Base-by-base conservation (phyloP, 306 rosid genomes). In the Carpinus fangiana region DNA sequence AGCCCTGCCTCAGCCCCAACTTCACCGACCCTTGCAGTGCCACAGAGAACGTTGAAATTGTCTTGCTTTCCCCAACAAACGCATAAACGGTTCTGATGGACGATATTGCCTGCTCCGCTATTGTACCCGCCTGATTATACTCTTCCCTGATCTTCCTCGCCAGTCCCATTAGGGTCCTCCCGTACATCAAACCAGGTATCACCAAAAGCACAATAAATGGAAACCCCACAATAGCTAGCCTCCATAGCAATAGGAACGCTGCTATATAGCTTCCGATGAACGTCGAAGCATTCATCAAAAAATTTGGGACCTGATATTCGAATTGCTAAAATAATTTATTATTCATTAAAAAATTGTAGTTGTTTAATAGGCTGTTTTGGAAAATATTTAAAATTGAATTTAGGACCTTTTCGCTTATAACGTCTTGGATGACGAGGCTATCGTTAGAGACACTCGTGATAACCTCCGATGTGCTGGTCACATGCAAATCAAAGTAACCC, bases 51-150 rank as follows among this genome's bases (percentile, higher is more conserved):
- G 91, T 90, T n/a, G 73, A 31, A 4, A 81, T 85, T 50, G 96
- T 92, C 55, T 92, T 92, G 74, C 59, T 86, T 77, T 95, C 98
- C 6, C 97, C 98, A 0, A 78, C 97, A 46, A 91, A 95, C 1
- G 98, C 91, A 73, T 95, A 93, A 4, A 95, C 98, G 0, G 98
- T 92, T 80, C 98, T 86, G 34, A 92, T 83, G 1, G 98, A 95
- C 43, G 98, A 95, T 57, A 95, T 73, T 7, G 97, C 95, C 45
- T 92, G 98, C 83, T 92, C 98, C 28, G 93, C 98, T 47, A 95
- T 81, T 41, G 80, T 76, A 11, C 97, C 98, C 0, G 98, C 97
- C 12, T 78, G 82, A 41, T 89, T 79, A 36, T 92, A 95, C 69
- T 93, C 97, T 57, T 86, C 93, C 56, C 90, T 87, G 13, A 89